Percentiles rank a stretch among this genome's conserved stretches.
Evolutionary conservation across 1,284 basidiomycete species (phyloP).

Genomic region (Microbotryomycetes sp.): DNA sequence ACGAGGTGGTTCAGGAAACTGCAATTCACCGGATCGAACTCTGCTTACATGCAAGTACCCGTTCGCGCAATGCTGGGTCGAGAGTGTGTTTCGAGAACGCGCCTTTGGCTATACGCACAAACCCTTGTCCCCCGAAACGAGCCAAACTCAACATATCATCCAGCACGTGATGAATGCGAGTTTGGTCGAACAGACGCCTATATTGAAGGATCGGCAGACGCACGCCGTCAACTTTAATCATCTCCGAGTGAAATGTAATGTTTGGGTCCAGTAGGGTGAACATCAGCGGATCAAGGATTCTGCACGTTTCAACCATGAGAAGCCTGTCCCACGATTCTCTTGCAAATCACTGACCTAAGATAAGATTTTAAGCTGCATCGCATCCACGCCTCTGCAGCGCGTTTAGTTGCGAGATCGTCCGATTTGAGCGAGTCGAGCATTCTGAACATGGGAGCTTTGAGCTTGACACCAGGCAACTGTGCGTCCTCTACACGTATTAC

Average conservation of each 20-base stretch:
- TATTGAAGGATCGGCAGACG: slow-evolving; percentile 62
- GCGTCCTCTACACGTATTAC: slow-evolving; percentile 58
- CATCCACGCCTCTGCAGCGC: slow-evolving; percentile 91
- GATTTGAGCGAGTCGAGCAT: slow-evolving; percentile 74
- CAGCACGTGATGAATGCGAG: slow-evolving; percentile 56
- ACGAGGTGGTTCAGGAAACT: neutral
- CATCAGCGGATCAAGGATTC: slow-evolving; percentile 79
- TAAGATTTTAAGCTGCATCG: slow-evolving; percentile 85
- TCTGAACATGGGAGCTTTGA: slow-evolving; percentile 77
- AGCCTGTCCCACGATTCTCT: slow-evolving; percentile 92
- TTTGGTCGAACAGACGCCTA: slow-evolving; percentile 67
- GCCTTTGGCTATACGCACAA: slow-evolving; percentile 60
- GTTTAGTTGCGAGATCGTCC: slow-evolving; percentile 61
- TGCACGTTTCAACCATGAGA: slow-evolving; percentile 75
- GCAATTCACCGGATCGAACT: too few species aligned
- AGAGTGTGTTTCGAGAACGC: slow-evolving; percentile 57
- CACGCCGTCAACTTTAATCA: slow-evolving; percentile 54
- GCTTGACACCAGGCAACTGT: slow-evolving; percentile 65
- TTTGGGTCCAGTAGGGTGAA: slow-evolving; percentile 64
- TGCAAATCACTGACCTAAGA: slow-evolving; percentile 59
- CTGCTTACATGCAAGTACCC: slow-evolving; percentile 53
- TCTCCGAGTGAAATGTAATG: slow-evolving; percentile 51
- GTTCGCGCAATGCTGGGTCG: slow-evolving; percentile 48
- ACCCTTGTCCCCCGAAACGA: slow-evolving; percentile 79
- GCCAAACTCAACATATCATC: slow-evolving; percentile 70